A percentile compares a stretch with the other conserved stretches of the same genome.
phyloP scores from a whole-genome alignment of 2,329 filamentous ascomycete species.

The Diaporthe caulivora region DNA sequence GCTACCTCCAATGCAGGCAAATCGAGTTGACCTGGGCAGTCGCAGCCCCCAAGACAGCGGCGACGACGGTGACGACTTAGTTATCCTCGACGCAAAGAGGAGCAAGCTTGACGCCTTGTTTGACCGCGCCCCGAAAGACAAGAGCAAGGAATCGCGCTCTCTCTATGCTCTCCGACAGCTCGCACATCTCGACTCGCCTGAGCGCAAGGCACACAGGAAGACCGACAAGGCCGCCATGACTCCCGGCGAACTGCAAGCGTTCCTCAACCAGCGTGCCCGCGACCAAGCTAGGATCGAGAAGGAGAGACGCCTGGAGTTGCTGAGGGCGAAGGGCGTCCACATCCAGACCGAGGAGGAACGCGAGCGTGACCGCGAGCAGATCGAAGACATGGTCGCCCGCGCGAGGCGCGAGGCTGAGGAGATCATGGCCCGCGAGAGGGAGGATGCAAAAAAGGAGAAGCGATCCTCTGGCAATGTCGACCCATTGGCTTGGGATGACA shows the following conservation, averaged over 20 bases:
- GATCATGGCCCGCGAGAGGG: conserved; percentile 82
- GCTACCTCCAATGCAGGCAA: conserved; percentile 56
- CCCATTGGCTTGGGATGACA: conserved; percentile 68
- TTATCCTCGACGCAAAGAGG: conserved; percentile 67
- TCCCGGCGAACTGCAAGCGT: conserved; percentile 74
- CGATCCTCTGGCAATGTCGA: conserved; percentile 61
- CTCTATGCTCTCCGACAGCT: conserved; percentile 79
- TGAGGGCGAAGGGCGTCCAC: conserved; percentile 83
- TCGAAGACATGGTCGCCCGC: conserved; percentile 89
- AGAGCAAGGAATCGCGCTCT: conserved; percentile 72
- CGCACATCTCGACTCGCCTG: conserved; percentile 77
- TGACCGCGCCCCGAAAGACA: conserved; percentile 74
- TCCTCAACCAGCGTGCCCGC: conserved; percentile 78
- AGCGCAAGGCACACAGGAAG: conserved; percentile 60
- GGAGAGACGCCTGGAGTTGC: conserved; percentile 79
- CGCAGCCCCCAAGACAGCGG: conserved; percentile 45
- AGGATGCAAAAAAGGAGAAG: conserved; percentile 75
- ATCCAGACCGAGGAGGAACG: conserved; percentile 90
- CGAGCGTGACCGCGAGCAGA: conserved; percentile 81
- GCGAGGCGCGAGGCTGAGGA: conserved; percentile 84
- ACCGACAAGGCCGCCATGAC: conserved; percentile 71
- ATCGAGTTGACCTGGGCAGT: conserved; percentile 57
- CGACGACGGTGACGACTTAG: conserved; percentile 68
- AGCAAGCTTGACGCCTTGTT: conserved; percentile 74
- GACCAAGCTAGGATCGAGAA: conserved; percentile 84